phyloP scores from a whole-genome alignment of 495 filamentous ascomycete genomes.

The Choiromyces venosus region DNA sequence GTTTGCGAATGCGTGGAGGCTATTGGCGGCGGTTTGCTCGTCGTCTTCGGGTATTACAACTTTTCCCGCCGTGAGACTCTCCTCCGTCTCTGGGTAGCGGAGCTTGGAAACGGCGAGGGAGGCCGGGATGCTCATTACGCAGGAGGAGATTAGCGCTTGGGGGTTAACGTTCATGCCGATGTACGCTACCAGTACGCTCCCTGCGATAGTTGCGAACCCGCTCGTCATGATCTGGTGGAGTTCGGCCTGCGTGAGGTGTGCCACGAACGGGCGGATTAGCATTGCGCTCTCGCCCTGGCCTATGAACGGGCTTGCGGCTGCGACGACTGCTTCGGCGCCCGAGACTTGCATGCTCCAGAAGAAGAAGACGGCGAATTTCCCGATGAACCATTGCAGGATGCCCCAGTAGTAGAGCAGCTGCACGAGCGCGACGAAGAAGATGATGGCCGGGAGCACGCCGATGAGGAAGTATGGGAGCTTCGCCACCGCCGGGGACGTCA shows the following conservation, averaged over 20 bases:
- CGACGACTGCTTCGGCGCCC: constrained; percentile 87
- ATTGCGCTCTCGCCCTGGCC: constrained; percentile 91
- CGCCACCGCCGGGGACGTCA: constrained; percentile 53
- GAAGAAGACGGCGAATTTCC: constrained; percentile 82
- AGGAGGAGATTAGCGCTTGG: constrained; percentile 82
- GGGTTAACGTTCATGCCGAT: constrained; percentile 73
- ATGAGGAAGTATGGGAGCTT: constrained; percentile 61
- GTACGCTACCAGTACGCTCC: constrained; percentile 73
- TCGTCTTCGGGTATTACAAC: constrained; percentile 72
- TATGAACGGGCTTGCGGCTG: constrained; percentile 89
- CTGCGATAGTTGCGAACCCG: constrained; percentile 59
- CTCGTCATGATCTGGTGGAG: constrained; percentile 87
- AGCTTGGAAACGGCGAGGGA: constrained; percentile 81
- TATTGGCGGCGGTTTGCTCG: constrained; percentile 65
- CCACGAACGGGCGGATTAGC: constrained; percentile 79
- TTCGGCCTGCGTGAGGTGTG: constrained; percentile 75
- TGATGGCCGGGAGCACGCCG: constrained; percentile 70
- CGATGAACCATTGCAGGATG: constrained; percentile 78
- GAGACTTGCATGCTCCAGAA: constrained; percentile 86
- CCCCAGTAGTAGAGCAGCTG: constrained; percentile 74
- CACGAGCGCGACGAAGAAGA: constrained; percentile 86
- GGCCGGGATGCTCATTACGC: constrained; percentile 88
- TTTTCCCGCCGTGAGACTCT: constrained; percentile 70
- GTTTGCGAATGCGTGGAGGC: constrained; percentile 77
- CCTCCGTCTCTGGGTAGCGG: constrained; percentile 80